Conservation (phyloP, 2,329 filamentous ascomycete species). For the Pezicula radicicola region DNA sequence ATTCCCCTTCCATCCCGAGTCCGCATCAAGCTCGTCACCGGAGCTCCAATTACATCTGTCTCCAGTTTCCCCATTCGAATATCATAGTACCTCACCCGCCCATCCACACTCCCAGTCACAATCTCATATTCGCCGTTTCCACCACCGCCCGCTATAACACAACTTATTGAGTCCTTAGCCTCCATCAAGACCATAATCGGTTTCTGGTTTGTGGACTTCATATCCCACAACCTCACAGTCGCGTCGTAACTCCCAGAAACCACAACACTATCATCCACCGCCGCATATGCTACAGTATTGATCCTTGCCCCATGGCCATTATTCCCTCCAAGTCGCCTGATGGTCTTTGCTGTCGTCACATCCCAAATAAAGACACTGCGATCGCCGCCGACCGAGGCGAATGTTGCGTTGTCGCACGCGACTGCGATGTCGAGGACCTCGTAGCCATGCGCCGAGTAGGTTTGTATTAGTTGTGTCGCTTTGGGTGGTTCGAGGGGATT, state of each 20-base stretch:
- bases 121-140: constrained; percentile 49
- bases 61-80: constrained; percentile 69
- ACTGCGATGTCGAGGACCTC: constrained; percentile 82
- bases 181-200: constrained; percentile 73
- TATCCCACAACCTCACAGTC: constrained; percentile 75
- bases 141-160: constrained; percentile 29
- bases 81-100: constrained; percentile 78
- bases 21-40: constrained; percentile 73
- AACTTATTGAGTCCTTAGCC: constrained; percentile 62
- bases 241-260: constrained; percentile 74
- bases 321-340: constrained; percentile 67
- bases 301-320: constrained; percentile 48
- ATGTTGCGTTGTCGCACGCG: constrained; percentile 73
- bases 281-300: constrained; percentile 77
- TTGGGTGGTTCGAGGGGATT: constrained; percentile 36
- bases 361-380: constrained; percentile 94
- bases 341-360: constrained; percentile 74
- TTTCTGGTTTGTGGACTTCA: constrained; percentile 48
- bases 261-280: constrained; percentile 70
- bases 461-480: constrained; percentile 67
- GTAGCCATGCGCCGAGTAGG: constrained; percentile 87
- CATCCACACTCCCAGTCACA: constrained; percentile 78
- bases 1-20: constrained; percentile 72
- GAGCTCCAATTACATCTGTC: constrained; percentile 66
- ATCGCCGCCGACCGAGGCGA: constrained; percentile 87